A percentile compares a stretch with the other conserved stretches of the same genome.
phyloP scores from a whole-genome alignment of 129 eudicot genomes.

The Flaveria robusta region DNA sequence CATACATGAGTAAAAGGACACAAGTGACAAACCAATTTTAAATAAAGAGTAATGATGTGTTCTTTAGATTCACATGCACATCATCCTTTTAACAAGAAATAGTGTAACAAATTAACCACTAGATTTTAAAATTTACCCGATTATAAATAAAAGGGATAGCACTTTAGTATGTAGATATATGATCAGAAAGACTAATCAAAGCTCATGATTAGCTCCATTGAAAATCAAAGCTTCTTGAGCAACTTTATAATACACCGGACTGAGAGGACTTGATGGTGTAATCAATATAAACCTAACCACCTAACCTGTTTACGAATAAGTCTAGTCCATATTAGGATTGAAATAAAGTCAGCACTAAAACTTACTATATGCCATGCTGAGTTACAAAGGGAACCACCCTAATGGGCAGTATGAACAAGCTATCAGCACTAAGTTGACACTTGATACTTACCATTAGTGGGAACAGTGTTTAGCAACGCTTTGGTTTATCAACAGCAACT shows the following conservation, averaged over 20 bases:
- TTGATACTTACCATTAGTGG: no score
- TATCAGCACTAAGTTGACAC: no score
- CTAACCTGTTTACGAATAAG: not conserved
- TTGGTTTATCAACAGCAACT: no score
- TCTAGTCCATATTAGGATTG: not conserved
- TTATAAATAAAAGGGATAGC: no score
- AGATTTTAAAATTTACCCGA: no score
- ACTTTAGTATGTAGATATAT: no score
- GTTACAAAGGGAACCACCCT: no score
- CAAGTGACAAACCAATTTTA: constrained; percentile 5
- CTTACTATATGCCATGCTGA: no score
- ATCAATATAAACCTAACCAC: not conserved
- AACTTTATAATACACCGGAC: not conserved
- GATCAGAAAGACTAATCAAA: no score
- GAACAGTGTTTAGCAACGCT: no score
- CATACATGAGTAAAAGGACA: constrained; percentile 21
- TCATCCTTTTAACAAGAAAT: not conserved
- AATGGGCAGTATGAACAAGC: no score
- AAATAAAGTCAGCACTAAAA: not conserved
- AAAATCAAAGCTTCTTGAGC: not conserved
- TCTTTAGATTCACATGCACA: not conserved
- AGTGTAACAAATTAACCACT: not conserved
- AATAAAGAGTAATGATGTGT: constrained; percentile 14
- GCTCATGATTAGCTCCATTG: not conserved
- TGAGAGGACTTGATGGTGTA: no score